A percentile compares a stretch with the other conserved stretches of the same genome.
phyloP scores from a whole-genome alignment of 169 alveolate genomes.

The Theileria parva region DNA sequence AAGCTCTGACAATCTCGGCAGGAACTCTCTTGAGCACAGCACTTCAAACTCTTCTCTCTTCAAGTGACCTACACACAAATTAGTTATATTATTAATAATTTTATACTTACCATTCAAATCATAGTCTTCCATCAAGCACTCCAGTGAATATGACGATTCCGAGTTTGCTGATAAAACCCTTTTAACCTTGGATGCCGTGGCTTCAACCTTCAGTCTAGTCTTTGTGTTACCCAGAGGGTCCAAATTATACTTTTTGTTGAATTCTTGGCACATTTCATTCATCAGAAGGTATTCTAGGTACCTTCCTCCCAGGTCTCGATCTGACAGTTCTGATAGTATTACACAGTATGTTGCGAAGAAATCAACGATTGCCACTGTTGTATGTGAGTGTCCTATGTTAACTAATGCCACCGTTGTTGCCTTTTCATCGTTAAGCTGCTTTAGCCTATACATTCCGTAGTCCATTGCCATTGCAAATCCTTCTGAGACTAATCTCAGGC shows the following conservation, averaged over 20 bases:
- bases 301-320: slow-evolving; percentile 94
- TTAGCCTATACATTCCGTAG: slow-evolving; percentile 94
- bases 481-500: slow-evolving; percentile 91
- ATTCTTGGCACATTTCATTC: slow-evolving; percentile 85
- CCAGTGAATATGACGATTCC: slow-evolving; percentile 90
- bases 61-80: slow-evolving; percentile 50
- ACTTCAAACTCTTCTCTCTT: slow-evolving; percentile 90
- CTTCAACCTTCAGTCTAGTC: slow-evolving; percentile 91
- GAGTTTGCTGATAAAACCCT: slow-evolving; percentile 94
- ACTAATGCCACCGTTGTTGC: slow-evolving; percentile 92
- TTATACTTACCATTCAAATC: slow-evolving; percentile 77
- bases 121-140: slow-evolving; percentile 93
- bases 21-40: slow-evolving; percentile 79
- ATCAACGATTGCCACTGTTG: slow-evolving; percentile 86
- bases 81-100: slow-evolving; percentile 4
- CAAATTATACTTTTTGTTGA: slow-evolving; percentile 85
- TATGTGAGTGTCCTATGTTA: slow-evolving; percentile 92
- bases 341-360: slow-evolving; percentile 87
- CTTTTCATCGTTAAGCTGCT: slow-evolving; percentile 86
- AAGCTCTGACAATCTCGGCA: slow-evolving; percentile 71
- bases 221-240: slow-evolving; percentile 86
- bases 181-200: slow-evolving; percentile 91
- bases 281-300: slow-evolving; percentile 90
- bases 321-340: slow-evolving; percentile 89
- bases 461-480: slow-evolving; percentile 95